Evolutionary conservation across 345 rosid genomes (phyloP), one percentile per base, ranked within the genome.

Genomic region (Garcia nutans): DNA sequence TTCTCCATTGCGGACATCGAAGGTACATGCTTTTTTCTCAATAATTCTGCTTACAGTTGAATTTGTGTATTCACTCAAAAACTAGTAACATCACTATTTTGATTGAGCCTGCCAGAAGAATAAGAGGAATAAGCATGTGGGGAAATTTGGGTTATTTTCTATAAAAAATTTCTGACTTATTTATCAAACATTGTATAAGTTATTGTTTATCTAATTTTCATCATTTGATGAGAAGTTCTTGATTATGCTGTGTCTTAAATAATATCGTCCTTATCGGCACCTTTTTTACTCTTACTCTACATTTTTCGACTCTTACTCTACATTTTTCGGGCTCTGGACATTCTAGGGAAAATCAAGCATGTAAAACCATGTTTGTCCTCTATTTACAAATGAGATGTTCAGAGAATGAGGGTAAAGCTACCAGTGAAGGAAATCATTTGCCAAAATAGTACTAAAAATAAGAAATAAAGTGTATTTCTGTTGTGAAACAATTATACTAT

Each of bases 1-100:
- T 65, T 95, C 99, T 79, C 99, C 99, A 11, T 82, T 96, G 82
- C 90, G 99, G n/a, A 85, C 97, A 41, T 91, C 99, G 71, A 95
- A 95, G 97, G 99, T 95, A 85, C 76, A 66, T 73, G 41, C 75
- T 74, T 62, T n/a, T 42, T 42, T 67, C 42, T 63, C 33, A 54
- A 45, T 9, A 12, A 42, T 47, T 63, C 60, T 16, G 15, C 19
- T 62, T 78, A 33, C 44, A 69, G 49, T 16, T 76, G 24, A 33
- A 47, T 67, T 28, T 42, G 58, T 42, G 24, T 67, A 24, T 70
- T 44, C 12, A 1, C 26, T 26, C 8, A n/a, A 57, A 44, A 33
- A 26, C n/a, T 37, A 23, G 10, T n/a, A 6, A 57, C 19, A 28
- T 73, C 44, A n/a, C 28, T 9, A n/a, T 17, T 75, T 44, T 44